Conservation (phyloP, 2,329 filamentous ascomycete species). For the Hirsutella rhossiliensis region DNA sequence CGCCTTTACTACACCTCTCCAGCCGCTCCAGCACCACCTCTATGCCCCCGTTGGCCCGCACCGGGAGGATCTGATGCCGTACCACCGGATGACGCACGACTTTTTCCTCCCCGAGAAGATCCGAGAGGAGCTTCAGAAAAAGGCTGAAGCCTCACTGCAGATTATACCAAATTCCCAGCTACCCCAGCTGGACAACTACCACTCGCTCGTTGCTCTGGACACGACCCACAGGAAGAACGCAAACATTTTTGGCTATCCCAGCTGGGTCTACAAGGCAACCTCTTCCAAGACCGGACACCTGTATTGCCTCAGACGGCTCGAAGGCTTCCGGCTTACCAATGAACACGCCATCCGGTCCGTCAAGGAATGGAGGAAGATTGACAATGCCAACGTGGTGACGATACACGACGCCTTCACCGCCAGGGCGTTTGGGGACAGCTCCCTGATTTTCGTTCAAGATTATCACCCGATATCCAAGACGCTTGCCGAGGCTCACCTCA, state of each 20-base stretch:
- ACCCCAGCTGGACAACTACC: slow-evolving; percentile 75
- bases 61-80: slow-evolving; percentile 67
- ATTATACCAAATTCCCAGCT: slow-evolving; percentile 68
- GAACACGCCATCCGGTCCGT: slow-evolving; percentile 79
- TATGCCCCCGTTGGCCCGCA: slow-evolving; percentile 83
- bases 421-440: slow-evolving; percentile 85
- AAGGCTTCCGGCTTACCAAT: slow-evolving; percentile 80
- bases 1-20: slow-evolving; percentile 38
- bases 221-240: slow-evolving; percentile 67
- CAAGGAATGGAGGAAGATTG: slow-evolving; percentile 79
- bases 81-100: slow-evolving; percentile 79
- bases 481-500: slow-evolving; percentile 69
- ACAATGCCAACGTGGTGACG: slow-evolving; percentile 70
- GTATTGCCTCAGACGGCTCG: slow-evolving; percentile 79
- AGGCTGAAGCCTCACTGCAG: slow-evolving; percentile 73
- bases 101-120: slow-evolving; percentile 84
- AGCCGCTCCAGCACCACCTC: slow-evolving; percentile 78
- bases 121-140: slow-evolving; percentile 80
- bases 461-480: slow-evolving; percentile 90
- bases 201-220: slow-evolving; percentile 84
- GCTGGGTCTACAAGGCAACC: slow-evolving; percentile 90
- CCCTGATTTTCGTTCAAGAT: slow-evolving; percentile 84
- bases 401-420: slow-evolving; percentile 91
- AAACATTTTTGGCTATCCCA: slow-evolving; percentile 73
- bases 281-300: slow-evolving; percentile 78